Evolutionary conservation across 1,139 yeast species (phyloP), one percentile per base, ranked within the genome.

Genomic region (Protomyces lactucae-debilis): DNA sequence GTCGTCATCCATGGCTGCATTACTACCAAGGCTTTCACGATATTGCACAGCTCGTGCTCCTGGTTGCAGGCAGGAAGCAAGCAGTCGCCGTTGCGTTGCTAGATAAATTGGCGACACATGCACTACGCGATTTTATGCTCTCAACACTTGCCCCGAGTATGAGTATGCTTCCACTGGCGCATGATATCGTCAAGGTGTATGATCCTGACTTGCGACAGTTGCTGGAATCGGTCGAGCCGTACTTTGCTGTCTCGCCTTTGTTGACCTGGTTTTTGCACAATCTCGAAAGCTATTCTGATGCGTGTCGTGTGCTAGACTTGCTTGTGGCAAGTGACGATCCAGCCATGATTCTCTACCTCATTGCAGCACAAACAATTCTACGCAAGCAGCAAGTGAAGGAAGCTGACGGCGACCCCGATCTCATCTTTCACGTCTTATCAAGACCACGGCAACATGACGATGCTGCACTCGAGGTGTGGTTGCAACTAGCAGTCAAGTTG

Each of bases 11-110:
- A 0, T 71, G 75, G n/a, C 77, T 91, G 55, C 79, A 83, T 67
- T 92, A 92, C 74, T 92, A 90, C 73, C 98, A 92, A 75, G 98
- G 98, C 0, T 89, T 82, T 72, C 97, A 92, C 75, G 97, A 92
- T 72, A 78, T 92, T 40, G 92, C 91, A 1, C 82, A 88, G 57
- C 79, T 87, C 9, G 77, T 88, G 25, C 76, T 87, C 18, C 71
- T 85, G 21, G 82, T 86, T 0, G 83, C 83, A 70, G 76, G 75
- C 21, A 73, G 72, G 16, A 71, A 72, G n/a, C 65, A 55, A 23
- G 67, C 86, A 0, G 79, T 80, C 68, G 48, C 48, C 16, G 14
- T 43, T n/a, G 73, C 72, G 56, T 71, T 83, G 35, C 76, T 91
- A 61, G 88, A 86, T 66, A 73, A 75, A 32, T 76, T 91, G 64